phyloP scores from a whole-genome alignment of 768 basidiomycete genomes.

The Lepiota venenata region DNA sequence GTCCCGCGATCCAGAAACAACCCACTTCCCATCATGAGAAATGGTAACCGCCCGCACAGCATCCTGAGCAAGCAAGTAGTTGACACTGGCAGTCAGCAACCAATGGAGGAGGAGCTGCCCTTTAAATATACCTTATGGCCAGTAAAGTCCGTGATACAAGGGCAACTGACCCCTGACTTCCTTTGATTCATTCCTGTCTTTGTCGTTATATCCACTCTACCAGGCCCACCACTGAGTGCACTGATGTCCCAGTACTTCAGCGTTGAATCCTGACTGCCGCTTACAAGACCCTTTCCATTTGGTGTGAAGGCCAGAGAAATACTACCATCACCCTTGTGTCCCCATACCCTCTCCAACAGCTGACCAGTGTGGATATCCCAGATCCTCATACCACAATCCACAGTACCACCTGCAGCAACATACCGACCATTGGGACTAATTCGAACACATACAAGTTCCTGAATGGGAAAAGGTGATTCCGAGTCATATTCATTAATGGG shows the following conservation, averaged over 20 bases:
- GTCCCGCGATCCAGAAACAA: constrained; percentile 77
- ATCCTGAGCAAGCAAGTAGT: constrained; percentile 42
- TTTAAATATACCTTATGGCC: constrained; percentile 70
- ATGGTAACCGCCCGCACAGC: constrained; percentile 45
- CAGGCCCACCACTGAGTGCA: constrained; percentile 65
- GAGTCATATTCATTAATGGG: constrained; percentile 43
- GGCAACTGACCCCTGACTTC: constrained; percentile 38
- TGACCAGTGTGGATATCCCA: constrained; percentile 67
- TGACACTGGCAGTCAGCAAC: constrained; percentile 44
- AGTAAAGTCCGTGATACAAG: constrained; percentile 71
- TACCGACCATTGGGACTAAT: constrained; percentile 69
- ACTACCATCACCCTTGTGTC: constrained; percentile 77
- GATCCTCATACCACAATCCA: constrained; percentile 67
- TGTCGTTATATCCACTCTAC: neutral
- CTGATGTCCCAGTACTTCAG: constrained; percentile 83
- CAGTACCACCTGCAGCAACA: constrained; percentile 62
- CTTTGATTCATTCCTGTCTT: constrained; percentile 50
- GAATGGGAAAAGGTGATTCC: too few relatives aligned
- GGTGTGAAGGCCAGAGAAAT: constrained; percentile 89
- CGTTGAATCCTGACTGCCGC: constrained; percentile 83
- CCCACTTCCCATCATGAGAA: constrained; percentile 76
- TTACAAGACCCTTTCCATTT: constrained; percentile 84
- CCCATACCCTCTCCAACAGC: constrained; percentile 66
- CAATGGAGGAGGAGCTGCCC: constrained; percentile 28
- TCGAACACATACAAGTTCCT: constrained; percentile 54